A percentile compares a stretch with the other conserved stretches of the same genome.
phyloP scores from a whole-genome alignment of 2,329 filamentous ascomycete species.

The Penicillium sp. region DNA sequence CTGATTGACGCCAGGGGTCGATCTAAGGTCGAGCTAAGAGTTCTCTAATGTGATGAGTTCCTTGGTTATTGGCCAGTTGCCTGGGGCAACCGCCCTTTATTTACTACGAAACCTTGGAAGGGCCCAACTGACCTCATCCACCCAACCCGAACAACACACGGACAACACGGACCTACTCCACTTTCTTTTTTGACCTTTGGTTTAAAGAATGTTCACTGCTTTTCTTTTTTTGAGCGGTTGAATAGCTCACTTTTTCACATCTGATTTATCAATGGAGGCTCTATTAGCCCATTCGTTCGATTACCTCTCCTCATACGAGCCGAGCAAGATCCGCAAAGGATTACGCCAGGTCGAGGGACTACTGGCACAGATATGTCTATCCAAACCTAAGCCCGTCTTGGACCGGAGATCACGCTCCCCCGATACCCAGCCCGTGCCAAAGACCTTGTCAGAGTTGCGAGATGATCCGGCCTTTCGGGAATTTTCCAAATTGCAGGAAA shows the following conservation, averaged over 20 bases:
- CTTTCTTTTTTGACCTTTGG: slow-evolving; percentile 9
- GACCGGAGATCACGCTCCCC: slow-evolving; percentile 46
- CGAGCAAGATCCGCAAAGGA: slow-evolving; percentile 86
- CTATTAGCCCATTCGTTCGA: slow-evolving; percentile 92
- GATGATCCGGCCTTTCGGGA: slow-evolving; percentile 88
- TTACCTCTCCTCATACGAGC: slow-evolving; percentile 90
- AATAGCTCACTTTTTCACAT: slow-evolving; percentile 9
- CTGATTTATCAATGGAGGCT: slow-evolving; percentile 68
- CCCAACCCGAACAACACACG: slow-evolving; percentile 1
- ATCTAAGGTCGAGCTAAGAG: slow-evolving; percentile 6
- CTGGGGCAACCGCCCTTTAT: slow-evolving; percentile 7
- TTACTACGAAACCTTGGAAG: slow-evolving; percentile 5
- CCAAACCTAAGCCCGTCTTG: slow-evolving; percentile 45
- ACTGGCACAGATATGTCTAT: slow-evolving; percentile 90
- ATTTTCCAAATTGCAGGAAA: slow-evolving; percentile 95
- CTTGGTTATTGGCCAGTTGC: slow-evolving; percentile 10
- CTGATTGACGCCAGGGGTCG: slow-evolving; percentile 9
- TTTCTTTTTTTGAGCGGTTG: background rate
- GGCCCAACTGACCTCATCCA: slow-evolving; percentile 8
- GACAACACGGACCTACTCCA: slow-evolving; percentile 5
- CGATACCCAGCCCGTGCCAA: slow-evolving; percentile 50
- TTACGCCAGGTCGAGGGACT: slow-evolving; percentile 91
- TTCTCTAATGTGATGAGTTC: slow-evolving; percentile 9
- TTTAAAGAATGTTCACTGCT: slow-evolving; percentile 14
- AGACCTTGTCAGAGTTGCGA: slow-evolving; percentile 67